A percentile compares a stretch with the other conserved stretches of the same genome.
Evolutionary conservation across 805 yeast genomes (phyloP).

Genomic region (Tetrapisispora fleetii): DNA sequence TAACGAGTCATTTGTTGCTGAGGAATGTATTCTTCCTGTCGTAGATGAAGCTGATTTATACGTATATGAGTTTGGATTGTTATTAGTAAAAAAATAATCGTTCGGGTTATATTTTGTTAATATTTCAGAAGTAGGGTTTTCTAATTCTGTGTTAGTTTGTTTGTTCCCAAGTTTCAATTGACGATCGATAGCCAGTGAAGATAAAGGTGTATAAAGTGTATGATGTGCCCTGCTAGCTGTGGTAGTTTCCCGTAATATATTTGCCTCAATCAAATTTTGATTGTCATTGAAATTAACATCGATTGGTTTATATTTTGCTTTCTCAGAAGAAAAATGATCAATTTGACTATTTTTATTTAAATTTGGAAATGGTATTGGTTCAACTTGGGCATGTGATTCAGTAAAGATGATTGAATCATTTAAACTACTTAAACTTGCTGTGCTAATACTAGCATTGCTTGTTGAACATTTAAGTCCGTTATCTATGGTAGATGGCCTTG

Average conservation of each 20-base stretch:
- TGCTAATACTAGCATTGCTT: conserved; percentile 5
- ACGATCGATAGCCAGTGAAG: conserved; percentile 1
- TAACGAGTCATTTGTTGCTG: conserved; percentile 8
- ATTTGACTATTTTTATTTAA: neutral
- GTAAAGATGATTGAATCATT: conserved; percentile 17
- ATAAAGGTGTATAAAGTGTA: neutral
- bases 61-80: neutral
- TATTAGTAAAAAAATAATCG: neutral
- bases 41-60: neutral
- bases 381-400: conserved; percentile 28
- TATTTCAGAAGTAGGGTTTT: neutral
- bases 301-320: neutral
- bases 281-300: neutral
- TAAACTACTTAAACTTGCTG: conserved; percentile 1
- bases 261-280: neutral
- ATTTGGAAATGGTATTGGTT: conserved; percentile 31
- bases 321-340: neutral
- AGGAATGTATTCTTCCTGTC: conserved; percentile 3
- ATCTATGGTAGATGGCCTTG: neutral
- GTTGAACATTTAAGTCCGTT: neutral
- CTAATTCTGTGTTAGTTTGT: neutral
- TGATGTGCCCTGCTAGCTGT: neutral
- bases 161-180: neutral
- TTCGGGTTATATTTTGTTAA: neutral
- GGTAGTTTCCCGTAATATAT: neutral